A percentile compares a stretch with the other conserved stretches of the same genome.
Evolutionary conservation across 1,139 yeast species (phyloP).

Genomic region (Saccharomyces hybrid): DNA sequence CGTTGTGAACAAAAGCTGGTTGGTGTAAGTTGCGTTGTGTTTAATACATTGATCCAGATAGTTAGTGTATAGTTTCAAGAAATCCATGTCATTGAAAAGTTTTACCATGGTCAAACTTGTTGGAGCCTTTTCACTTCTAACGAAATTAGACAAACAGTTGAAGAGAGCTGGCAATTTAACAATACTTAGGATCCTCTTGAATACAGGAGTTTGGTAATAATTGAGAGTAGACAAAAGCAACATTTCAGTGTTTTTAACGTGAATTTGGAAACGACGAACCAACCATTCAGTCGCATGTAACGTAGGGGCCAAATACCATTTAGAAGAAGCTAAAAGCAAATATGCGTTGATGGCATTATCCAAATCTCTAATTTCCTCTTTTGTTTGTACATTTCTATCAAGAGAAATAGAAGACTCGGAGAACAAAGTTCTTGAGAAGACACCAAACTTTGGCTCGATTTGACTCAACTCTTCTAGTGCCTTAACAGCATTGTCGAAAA

Average conservation of each 20-base stretch:
- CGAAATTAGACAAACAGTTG: slow-evolving; percentile 61
- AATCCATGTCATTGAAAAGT: slow-evolving; percentile 62
- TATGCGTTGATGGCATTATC: slow-evolving; percentile 70
- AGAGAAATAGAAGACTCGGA: slow-evolving; percentile 69
- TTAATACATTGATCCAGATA: slow-evolving; percentile 49
- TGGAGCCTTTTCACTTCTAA: slow-evolving; percentile 57
- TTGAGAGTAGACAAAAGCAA: slow-evolving; percentile 68
- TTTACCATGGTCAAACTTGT: slow-evolving; percentile 64
- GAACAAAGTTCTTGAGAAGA: slow-evolving; percentile 66
- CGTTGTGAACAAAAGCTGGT: slow-evolving; percentile 72
- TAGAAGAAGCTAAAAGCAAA: slow-evolving; percentile 57
- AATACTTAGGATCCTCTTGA: slow-evolving; percentile 65
- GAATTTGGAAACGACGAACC: slow-evolving; percentile 83
- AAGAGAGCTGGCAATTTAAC: slow-evolving; percentile 73
- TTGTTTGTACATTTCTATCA: slow-evolving; percentile 74
- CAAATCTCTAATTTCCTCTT: slow-evolving; percentile 66
- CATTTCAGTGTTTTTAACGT: slow-evolving; percentile 69
- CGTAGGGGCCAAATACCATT: slow-evolving; percentile 67
- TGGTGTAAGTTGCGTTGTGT: slow-evolving; percentile 52
- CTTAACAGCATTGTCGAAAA: slow-evolving; percentile 63
- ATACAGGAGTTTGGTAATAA: slow-evolving; percentile 64
- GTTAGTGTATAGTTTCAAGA: slow-evolving; percentile 58
- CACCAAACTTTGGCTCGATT: slow-evolving; percentile 65
- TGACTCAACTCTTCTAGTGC: slow-evolving; percentile 68
- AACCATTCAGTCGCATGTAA: slow-evolving; percentile 90